These are phyloP conservation scores for Aureobasidium sp. DNA, from an alignment of 2,329 filamentous ascomycete genomes.

Conservation along the genomic window DNA sequence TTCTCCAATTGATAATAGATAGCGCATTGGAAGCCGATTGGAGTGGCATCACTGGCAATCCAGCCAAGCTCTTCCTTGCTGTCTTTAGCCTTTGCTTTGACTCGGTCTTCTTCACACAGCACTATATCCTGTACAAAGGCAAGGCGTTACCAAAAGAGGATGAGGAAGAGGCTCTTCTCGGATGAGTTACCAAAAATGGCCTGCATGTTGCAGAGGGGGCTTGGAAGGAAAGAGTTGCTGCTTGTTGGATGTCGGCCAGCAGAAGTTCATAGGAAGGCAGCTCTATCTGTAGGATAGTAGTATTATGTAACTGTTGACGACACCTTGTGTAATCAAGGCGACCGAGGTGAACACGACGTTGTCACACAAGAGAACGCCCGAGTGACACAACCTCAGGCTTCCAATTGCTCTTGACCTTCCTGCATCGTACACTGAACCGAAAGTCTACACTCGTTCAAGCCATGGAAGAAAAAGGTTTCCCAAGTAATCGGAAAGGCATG, in stretches of 20 bases:
- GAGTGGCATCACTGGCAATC: slow-evolving; percentile 78
- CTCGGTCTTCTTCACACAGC: slow-evolving; percentile 75
- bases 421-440: background rate
- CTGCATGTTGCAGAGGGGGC: background rate
- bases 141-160: slow-evolving; percentile 18
- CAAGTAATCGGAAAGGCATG: background rate
- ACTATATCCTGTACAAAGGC: slow-evolving; percentile 66
- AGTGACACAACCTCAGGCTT: background rate
- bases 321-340: background rate
- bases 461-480: background rate
- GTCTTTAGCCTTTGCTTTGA: slow-evolving; percentile 85
- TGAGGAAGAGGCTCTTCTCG: slow-evolving; percentile 1
- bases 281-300: too few relatives aligned
- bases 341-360: background rate
- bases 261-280: background rate
- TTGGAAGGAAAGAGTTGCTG: background rate
- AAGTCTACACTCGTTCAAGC: background rate
- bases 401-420: background rate
- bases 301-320: background rate
- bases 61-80: slow-evolving; percentile 77
- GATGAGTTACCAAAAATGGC: background rate
- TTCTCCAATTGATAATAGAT: slow-evolving; percentile 75
- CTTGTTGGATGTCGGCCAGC: background rate
- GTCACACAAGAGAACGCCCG: background rate
- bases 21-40: slow-evolving; percentile 77